Evolutionary conservation across 352 stramenopile species (phyloP), one percentile per base, ranked within the genome.

Genomic region (Sclerospora graminicola): DNA sequence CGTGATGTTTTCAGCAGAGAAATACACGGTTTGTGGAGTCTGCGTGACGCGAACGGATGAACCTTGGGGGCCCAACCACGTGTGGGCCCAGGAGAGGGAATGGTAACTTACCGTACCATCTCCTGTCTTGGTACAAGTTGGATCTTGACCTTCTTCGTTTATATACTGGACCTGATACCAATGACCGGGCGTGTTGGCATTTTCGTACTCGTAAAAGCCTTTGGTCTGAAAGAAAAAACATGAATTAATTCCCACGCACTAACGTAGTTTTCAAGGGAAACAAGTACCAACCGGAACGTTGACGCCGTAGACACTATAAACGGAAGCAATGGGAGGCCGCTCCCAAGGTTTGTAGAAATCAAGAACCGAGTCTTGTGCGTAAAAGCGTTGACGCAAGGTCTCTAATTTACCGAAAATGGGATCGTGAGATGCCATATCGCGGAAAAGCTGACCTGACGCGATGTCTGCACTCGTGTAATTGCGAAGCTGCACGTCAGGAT

Each of bases 261-360:
- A 3, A 6, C 6, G 21, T 26, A 6, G 21, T 26, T 26, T n/a
- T n/a, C n/a, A n/a, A n/a, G n/a, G n/a, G n/a, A n/a, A n/a, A n/a
- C 1, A 8, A 8, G 10, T 21, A 45, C 53, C 10, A 60, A 89
- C 78, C 54, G 70, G 68, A 16, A 87, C 53, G n/a, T 85, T 84
- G 34, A 82, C 66, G 35, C 78, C 78, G 44, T 90, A 90, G 27
- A 86, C 63, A 16, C 68, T 61, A 43, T 88, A 88, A n/a, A 90
- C 73, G 0, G 57, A 71, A 30, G 64, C 66, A 40, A 90, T 88
- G 0, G 75, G 78, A 10, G 78, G 78, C 14, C 78, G 70, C 5
- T 77, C 55, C 73, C 73, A 88, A 0, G 78, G 70, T 24, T 56
- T 60, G 11, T 69, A 65, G 13, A 67, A 54, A 27, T 90, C 63